These are phyloP conservation scores for Coprinopsis strossmayeri DNA, from an alignment of 768 basidiomycete genomes.

Conservation along the genomic window DNA sequence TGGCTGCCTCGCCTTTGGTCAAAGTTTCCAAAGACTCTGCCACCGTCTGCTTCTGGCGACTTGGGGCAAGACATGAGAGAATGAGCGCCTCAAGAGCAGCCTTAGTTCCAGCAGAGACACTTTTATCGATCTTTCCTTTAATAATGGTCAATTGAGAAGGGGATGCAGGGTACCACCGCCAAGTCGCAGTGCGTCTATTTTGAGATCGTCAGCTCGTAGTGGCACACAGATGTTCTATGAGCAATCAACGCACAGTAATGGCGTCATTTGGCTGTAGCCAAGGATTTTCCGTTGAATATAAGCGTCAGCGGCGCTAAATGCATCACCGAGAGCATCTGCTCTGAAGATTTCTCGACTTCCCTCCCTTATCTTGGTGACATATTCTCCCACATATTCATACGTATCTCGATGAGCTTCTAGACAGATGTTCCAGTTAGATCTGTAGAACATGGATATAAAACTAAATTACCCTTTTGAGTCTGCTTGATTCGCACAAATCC, in stretches of 20 bases:
- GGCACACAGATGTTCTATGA: no score
- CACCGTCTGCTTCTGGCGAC: neutral
- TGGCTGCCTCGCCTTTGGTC: conserved; percentile 2
- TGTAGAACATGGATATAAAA: no score
- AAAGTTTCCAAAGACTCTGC: neutral
- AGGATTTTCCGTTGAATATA: neutral
- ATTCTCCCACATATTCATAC: neutral
- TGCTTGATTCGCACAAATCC: conserved; percentile 63
- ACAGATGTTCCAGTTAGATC: no score
- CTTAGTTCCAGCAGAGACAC: neutral
- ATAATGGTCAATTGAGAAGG: neutral
- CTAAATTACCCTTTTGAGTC: conserved; percentile 29
- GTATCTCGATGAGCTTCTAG: no score
- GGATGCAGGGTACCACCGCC: neutral
- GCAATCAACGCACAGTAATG: neutral
- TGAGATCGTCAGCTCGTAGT: neutral
- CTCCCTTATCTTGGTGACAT: neutral
- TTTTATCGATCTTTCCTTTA: neutral
- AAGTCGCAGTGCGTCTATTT: neutral
- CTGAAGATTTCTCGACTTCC: neutral
- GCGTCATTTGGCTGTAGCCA: neutral
- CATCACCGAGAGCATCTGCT: neutral
- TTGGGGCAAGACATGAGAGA: neutral
- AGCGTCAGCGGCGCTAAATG: neutral
- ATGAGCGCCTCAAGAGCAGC: neutral